A percentile compares a stretch with the other conserved stretches of the same genome.
phyloP scores from a whole-genome alignment of 106 monocot genomes.

The Triglochin maritima region DNA sequence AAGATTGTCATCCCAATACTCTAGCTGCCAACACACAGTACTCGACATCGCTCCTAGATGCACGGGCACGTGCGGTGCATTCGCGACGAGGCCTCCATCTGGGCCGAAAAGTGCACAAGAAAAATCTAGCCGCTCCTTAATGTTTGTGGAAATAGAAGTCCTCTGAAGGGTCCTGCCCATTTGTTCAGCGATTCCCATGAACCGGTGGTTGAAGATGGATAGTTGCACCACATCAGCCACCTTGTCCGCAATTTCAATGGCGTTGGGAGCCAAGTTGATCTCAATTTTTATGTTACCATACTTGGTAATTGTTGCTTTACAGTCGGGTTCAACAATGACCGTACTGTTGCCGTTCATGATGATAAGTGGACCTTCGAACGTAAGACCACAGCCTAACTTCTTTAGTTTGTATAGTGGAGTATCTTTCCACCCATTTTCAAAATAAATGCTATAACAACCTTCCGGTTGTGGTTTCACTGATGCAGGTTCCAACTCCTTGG shows the following conservation, averaged over 20 bases:
- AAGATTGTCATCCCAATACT: slow-evolving; percentile 70
- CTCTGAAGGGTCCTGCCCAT: slow-evolving; percentile 97
- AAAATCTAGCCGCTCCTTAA: slow-evolving; percentile 91
- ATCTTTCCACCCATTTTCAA: slow-evolving; percentile 63
- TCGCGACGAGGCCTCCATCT: slow-evolving; percentile 92
- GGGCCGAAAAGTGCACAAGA: slow-evolving; percentile 95
- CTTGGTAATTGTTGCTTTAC: slow-evolving; percentile 68
- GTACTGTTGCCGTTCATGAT: slow-evolving; percentile 99
- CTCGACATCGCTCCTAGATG: slow-evolving; percentile 96
- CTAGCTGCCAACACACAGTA: slow-evolving; percentile 71
- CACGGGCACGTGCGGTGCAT: slow-evolving; percentile 97
- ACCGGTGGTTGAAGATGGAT: slow-evolving; percentile 92
- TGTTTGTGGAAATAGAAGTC: slow-evolving; percentile 92
- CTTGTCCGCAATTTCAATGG: slow-evolving; percentile 22
- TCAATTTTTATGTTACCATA: slow-evolving; percentile 83
- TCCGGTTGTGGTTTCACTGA: slow-evolving; percentile 26
- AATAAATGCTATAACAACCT: slow-evolving; percentile 57
- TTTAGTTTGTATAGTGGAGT: slow-evolving; percentile 68
- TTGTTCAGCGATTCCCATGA: slow-evolving; percentile 99
- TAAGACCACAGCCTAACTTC: slow-evolving; percentile 59
- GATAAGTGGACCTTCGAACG: slow-evolving; percentile 55
- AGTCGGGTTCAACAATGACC: slow-evolving; percentile 67
- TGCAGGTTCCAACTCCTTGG: slow-evolving; percentile 31
- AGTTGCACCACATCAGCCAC: slow-evolving; percentile 87
- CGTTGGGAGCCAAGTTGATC: slow-evolving; percentile 24